A percentile compares a stretch with the other conserved stretches of the same genome.
Evolutionary conservation across 768 basidiomycete genomes (phyloP).

Genomic region (Amanita brunnescens): DNA sequence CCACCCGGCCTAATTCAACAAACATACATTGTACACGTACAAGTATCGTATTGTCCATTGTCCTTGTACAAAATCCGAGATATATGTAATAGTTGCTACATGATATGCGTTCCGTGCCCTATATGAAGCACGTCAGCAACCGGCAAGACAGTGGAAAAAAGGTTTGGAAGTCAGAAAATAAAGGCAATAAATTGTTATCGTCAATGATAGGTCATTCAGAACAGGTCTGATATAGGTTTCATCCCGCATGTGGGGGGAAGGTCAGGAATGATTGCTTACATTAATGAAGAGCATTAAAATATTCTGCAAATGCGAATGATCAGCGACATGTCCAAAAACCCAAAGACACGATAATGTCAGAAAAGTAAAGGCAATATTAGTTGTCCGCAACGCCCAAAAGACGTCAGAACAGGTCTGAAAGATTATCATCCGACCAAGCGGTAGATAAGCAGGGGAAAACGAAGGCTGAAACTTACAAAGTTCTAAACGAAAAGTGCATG

Average conservation of each 20-base stretch:
- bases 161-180: constrained; percentile 23
- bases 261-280: neutral
- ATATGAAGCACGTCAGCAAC: neutral
- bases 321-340: constrained; percentile 10
- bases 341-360: constrained; percentile 21
- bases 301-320: constrained; percentile 1
- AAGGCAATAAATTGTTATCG: constrained; percentile 48
- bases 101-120: neutral
- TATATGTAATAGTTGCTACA: neutral
- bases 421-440: constrained; percentile 45
- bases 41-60: neutral
- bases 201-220: constrained; percentile 42
- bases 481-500: constrained; percentile 12
- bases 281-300: neutral
- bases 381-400: constrained; percentile 43
- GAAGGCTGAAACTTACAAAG: constrained; percentile 9
- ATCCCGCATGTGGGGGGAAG: constrained; percentile 10
- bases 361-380: constrained; percentile 52
- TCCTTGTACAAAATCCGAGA: neutral
- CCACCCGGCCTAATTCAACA: neutral
- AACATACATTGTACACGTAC: neutral
- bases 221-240: constrained; percentile 50
- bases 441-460: constrained; percentile 3
- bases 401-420: constrained; percentile 77
- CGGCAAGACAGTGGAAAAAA: neutral